Base-by-base conservation (phyloP, 306 rosid species). In the Abrus precatorius region DNA sequence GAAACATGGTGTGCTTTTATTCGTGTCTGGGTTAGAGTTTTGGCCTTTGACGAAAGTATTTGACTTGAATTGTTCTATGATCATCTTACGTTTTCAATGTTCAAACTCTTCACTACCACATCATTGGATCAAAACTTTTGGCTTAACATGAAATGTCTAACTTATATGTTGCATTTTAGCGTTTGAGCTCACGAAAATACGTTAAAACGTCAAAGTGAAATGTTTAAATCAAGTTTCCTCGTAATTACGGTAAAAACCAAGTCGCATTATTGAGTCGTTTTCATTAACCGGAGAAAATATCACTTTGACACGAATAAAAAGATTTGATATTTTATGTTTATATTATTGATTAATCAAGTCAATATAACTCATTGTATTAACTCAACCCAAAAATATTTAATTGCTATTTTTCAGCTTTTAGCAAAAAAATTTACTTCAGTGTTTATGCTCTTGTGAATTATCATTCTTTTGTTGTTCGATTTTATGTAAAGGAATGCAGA, bases 21-120 rank as follows among this genome's bases (percentile, higher is more conserved):
- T 76, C 52, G 29, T 75, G 75, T 36, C 20, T 20, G 20, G 20
- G 20, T 13, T 0, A 36, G 10, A 50, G 44, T 38, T 75, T 63
- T 70, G 14, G 80, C 69, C 5, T 70, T 44, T 40, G 68, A 67
- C 67, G 49, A 71, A 84, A 61, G 57, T 28, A 74, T 74, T 86
- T 86, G 89, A 86, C 85, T 77, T 72, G 87, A 80, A 77, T 41
- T 53, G 43, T 77, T 83, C 86, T 34, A 63, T 61, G 14, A 27
- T 45, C 38, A 5, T 78, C 78, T 3, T 11, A 13, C 9, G 7
- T 82, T 20, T 20, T 82, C 86, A 85, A 85, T 82, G 71, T 79
- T 86, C 86, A 83, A 86, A 75, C 76, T 54, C 49, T 29, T 77
- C 32, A 8, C n/a, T 77, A 20, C 61, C 2, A 68, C 13, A 7